These are phyloP conservation scores for Populus pruinosa DNA, from an alignment of 345 rosid genomes.

Conservation along the genomic window DNA sequence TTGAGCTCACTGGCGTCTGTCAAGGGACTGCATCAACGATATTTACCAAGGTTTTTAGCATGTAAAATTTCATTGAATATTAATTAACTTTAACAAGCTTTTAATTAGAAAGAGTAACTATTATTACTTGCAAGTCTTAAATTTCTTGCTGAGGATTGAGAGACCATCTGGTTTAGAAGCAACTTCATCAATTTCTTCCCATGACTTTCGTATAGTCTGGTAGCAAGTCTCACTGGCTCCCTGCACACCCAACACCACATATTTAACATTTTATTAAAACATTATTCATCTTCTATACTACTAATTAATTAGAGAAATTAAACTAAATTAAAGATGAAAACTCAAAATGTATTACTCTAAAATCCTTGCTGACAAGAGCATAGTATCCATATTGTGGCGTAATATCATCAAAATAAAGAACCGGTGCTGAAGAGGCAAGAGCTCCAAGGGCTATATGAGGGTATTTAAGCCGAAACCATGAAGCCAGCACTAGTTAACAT, in stretches of 20 bases:
- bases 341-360: constrained; percentile 12
- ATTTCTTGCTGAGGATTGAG: constrained; percentile 44
- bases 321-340: neutral
- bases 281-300: neutral
- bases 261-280: neutral
- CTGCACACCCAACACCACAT: constrained; percentile 26
- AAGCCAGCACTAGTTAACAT: constrained; percentile 37
- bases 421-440: constrained; percentile 52
- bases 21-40: constrained; percentile 25
- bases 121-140: constrained; percentile 65
- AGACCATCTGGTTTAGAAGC: constrained; percentile 52
- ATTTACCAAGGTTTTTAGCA: neutral
- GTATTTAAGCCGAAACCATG: constrained; percentile 53
- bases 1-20: constrained; percentile 25
- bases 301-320: neutral
- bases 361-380: constrained; percentile 31
- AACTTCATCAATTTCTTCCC: constrained; percentile 48
- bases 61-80: neutral
- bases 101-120: neutral
- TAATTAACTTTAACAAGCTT: neutral
- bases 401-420: constrained; percentile 45
- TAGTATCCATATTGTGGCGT: constrained; percentile 29
- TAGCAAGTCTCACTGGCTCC: constrained; percentile 57
- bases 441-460: constrained; percentile 57
- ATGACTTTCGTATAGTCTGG: constrained; percentile 44